A percentile compares a stretch with the other conserved stretches of the same genome.
These are phyloP conservation scores for Xanthoconium separans DNA, from an alignment of 1,284 basidiomycete genomes.

Conservation along the genomic window DNA sequence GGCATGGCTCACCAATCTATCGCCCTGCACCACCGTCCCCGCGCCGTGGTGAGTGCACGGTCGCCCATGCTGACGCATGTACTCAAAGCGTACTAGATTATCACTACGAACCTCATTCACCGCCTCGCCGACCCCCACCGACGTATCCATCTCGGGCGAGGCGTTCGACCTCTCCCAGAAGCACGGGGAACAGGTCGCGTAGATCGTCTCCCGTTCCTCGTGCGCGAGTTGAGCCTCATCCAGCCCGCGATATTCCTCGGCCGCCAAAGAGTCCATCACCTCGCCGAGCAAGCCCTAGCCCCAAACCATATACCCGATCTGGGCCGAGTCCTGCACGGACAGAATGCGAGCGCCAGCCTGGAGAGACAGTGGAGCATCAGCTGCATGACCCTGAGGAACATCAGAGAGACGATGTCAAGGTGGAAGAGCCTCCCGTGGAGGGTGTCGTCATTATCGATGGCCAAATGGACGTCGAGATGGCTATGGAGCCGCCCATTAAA, in stretches of 20 bases:
- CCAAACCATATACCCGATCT: constrained; percentile 5
- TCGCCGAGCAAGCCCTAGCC: constrained; percentile 16
- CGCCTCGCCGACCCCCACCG: constrained; percentile 19
- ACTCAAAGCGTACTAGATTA: constrained; percentile 14
- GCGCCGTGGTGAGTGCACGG: constrained; percentile 24
- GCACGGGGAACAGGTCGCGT: constrained; percentile 23
- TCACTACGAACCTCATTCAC: constrained; percentile 7
- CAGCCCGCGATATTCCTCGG: constrained; percentile 10
- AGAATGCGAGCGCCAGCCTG: constrained; percentile 2
- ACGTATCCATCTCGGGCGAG: constrained; percentile 17
- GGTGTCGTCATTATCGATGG: neutral
- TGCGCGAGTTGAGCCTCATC: constrained; percentile 13
- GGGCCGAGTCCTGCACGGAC: constrained; percentile 14
- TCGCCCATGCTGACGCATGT: neutral
- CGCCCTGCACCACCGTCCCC: constrained; percentile 22
- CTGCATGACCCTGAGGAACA: constrained; percentile 1
- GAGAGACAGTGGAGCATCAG: neutral
- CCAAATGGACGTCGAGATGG: constrained; percentile 9
- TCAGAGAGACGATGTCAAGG: constrained; percentile 1
- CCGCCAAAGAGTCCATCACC: constrained; percentile 16
- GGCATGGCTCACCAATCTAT: constrained; percentile 17
- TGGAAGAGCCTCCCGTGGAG: constrained; percentile 5
- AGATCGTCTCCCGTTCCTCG: constrained; percentile 25
- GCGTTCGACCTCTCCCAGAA: constrained; percentile 26
- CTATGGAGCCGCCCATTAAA: constrained; percentile 7